phyloP scores from a whole-genome alignment of 331 rosid species.

The Malus hybrid region DNA sequence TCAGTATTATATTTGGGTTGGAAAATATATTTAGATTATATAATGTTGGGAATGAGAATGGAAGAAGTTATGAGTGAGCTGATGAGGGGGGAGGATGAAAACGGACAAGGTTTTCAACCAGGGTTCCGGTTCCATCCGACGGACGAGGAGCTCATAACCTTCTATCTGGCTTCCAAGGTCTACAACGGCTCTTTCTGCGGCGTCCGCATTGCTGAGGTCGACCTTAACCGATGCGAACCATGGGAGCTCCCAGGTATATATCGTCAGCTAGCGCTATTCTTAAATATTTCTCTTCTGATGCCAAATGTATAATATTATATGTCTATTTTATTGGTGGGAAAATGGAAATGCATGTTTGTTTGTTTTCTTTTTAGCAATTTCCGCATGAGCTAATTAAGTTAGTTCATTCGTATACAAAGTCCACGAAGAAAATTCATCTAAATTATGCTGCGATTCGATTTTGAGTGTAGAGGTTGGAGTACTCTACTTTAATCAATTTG shows the following conservation, averaged over 20 bases:
- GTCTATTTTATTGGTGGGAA: no score
- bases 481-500: no score
- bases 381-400: no score
- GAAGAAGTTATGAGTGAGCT: slow-evolving; percentile 45
- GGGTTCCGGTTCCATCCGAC: slow-evolving; percentile 92
- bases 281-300: no score
- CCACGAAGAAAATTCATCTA: no score
- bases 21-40: background rate
- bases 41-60: slow-evolving; percentile 34
- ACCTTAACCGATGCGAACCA: slow-evolving; percentile 70
- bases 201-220: slow-evolving; percentile 57
- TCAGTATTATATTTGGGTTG: background rate
- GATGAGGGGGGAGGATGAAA: slow-evolving; percentile 25
- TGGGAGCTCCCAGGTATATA: slow-evolving; percentile 75
- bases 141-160: slow-evolving; percentile 71
- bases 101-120: slow-evolving; percentile 65
- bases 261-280: no score
- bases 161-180: slow-evolving; percentile 58
- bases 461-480: no score
- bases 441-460: no score
- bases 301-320: no score
- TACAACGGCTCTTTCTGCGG: slow-evolving; percentile 22
- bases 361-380: no score
- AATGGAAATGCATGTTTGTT: no score
- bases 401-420: no score